Evolutionary conservation across 2,329 filamentous ascomycete species (phyloP).

Genomic region (Leptographium procerum): DNA sequence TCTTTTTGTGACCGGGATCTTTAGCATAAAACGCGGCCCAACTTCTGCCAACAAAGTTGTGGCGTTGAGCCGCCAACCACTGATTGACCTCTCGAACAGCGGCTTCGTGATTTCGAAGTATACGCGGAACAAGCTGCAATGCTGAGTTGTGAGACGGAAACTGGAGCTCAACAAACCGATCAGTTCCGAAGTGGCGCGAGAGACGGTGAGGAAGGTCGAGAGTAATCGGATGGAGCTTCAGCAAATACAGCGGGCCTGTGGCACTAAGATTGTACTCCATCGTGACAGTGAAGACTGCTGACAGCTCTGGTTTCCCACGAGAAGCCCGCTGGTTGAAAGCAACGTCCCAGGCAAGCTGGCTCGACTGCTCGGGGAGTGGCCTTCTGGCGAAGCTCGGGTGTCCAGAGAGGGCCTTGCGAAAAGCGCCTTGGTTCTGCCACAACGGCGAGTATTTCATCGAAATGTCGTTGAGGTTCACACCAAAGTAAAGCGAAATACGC

Average conservation of each 20-base stretch:
- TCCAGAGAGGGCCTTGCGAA: slow-evolving; percentile 29
- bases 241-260: slow-evolving; percentile 28
- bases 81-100: slow-evolving; percentile 23
- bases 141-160: slow-evolving; percentile 31
- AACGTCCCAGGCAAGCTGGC: slow-evolving; percentile 32
- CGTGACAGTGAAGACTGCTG: slow-evolving; percentile 31
- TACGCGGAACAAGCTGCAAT: slow-evolving; percentile 13
- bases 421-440: slow-evolving; percentile 31
- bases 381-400: slow-evolving; percentile 31
- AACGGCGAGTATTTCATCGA: slow-evolving; percentile 24
- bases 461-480: slow-evolving; percentile 25
- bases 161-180: slow-evolving; percentile 46
- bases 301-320: slow-evolving; percentile 20
- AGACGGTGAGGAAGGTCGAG: slow-evolving; percentile 41
- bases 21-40: slow-evolving; percentile 2
- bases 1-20: slow-evolving; percentile 12
- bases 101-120: slow-evolving; percentile 20
- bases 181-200: slow-evolving; percentile 42
- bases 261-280: slow-evolving; percentile 25
- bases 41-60: slow-evolving; percentile 32
- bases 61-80: slow-evolving; percentile 28
- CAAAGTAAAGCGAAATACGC: slow-evolving; percentile 34
- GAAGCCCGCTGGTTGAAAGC: slow-evolving; percentile 17
- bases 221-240: slow-evolving; percentile 36
- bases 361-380: slow-evolving; percentile 35